Base-by-base conservation (phyloP, 2,329 filamentous ascomycete genomes). In the Chalaropsis ovoidea region DNA sequence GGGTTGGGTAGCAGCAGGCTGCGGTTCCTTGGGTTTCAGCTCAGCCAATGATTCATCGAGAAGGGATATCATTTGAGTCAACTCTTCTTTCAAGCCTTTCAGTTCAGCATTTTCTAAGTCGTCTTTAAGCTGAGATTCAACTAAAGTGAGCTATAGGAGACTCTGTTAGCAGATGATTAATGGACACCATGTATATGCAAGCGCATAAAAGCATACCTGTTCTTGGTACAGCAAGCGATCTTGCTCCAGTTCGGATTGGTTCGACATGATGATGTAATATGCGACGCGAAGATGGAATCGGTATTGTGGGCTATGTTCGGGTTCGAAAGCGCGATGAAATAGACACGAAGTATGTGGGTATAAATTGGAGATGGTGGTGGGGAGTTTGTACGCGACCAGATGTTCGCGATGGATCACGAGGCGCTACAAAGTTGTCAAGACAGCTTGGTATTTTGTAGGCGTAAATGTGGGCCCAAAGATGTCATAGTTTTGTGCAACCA, bases 31-130 rank as follows among this genome's bases (percentile, higher is more conserved):
- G 62, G 76, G 75, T 77, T 88, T 86, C 74, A 94, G 81, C 76
- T 94, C 89, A 77, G 87, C 86, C 75, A 96, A 87, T 71, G 86
- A 84, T 73, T 87, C 85, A 79, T 92, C 84, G 76, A 90, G 84
- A 71, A 91, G 82, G 74, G 82, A 81, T 76, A 97, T 87, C 76
- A 90, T 85, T 77, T 87, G 83, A 80, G 90, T 83, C 77, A 96
- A 84, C 80, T 95, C 90, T 74, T 83, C 79, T 76, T 88, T 86
- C 74, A 96, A 83, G 73, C 82, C 83, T 72, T 86, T 81, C 72
- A 95, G 85, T 76, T 93, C 90, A 71, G 79, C 79, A 75, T 90
- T 93, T 67, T 88, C 86, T 69, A 91, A 86, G 72, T 94, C 89
- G 75, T 88, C 86, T 75, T 87, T 86, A 66, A 95, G 83, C 70